Conservation (phyloP, 2,329 filamentous ascomycete genomes). For the Neoscytalidium dimidiatum region DNA sequence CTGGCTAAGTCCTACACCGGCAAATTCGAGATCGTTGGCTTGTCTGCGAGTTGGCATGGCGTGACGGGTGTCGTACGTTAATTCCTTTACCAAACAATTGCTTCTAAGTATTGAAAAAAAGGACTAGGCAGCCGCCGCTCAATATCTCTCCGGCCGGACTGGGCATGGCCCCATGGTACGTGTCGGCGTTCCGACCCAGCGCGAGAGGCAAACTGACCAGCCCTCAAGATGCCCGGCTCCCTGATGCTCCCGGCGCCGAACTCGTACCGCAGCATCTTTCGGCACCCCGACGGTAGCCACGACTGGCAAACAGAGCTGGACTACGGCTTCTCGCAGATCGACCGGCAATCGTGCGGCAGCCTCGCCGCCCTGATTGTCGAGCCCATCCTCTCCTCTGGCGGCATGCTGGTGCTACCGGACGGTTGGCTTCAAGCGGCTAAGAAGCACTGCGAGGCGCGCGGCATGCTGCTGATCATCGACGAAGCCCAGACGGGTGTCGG, state of each 20-base stretch:
- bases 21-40: conserved; percentile 65
- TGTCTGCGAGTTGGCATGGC: conserved; percentile 63
- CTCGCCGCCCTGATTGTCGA: conserved; percentile 66
- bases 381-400: conserved; percentile 60
- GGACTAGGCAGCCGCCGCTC: conserved; percentile 47
- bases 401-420: conserved; percentile 60
- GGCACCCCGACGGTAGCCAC: conserved; percentile 59
- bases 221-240: conserved; percentile 54
- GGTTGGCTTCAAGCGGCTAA: conserved; percentile 62
- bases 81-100: too few relatives aligned
- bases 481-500: conserved; percentile 41
- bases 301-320: conserved; percentile 68
- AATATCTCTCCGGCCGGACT: conserved; percentile 56
- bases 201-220: not conserved
- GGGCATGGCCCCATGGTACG: conserved; percentile 42
- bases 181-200: not conserved
- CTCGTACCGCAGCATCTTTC: conserved; percentile 63
- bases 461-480: conserved; percentile 40
- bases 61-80: conserved; percentile 50
- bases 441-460: conserved; percentile 36
- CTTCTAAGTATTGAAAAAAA: not conserved
- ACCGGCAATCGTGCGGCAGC: conserved; percentile 61
- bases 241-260: conserved; percentile 62
- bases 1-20: conserved; percentile 65
- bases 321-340: conserved; percentile 63